Evolutionary conservation across 441 rosid species (phyloP).

Genomic region (Pelargonium citronellum): DNA sequence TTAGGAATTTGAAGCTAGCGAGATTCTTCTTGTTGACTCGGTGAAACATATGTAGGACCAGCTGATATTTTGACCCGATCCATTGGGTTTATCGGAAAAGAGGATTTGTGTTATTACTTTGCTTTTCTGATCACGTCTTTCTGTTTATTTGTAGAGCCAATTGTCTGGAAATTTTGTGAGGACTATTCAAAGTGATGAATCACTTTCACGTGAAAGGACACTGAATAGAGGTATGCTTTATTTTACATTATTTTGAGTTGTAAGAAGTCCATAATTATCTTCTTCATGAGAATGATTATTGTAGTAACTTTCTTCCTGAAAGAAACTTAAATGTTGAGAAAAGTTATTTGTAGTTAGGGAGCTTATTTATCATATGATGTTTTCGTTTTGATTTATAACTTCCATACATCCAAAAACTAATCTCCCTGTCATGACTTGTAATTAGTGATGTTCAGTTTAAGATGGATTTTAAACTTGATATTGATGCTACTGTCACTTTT

Average conservation of each 20-base stretch:
- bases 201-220: constrained; percentile 62
- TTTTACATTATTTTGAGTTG: constrained; percentile 2
- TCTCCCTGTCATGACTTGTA: not conserved
- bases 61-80: constrained; percentile 2
- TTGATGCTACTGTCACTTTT: not conserved
- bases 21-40: not conserved
- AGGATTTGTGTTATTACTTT: not conserved
- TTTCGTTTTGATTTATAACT: not conserved
- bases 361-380: not conserved
- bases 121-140: constrained; percentile 9
- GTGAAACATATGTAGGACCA: not conserved
- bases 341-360: not conserved
- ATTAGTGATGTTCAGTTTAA: not conserved
- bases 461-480: not conserved
- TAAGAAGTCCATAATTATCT: not conserved
- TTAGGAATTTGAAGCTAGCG: not conserved
- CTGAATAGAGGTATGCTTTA: constrained; percentile 39
- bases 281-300: not conserved
- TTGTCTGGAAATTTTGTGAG: constrained; percentile 50
- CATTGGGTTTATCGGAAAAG: not conserved
- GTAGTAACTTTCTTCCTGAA: not conserved
- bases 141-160: constrained; percentile 45
- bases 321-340: not conserved
- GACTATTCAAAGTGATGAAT: constrained; percentile 41
- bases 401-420: not conserved